Percentiles rank a stretch among this genome's conserved stretches.
These are phyloP conservation scores for Penicillium manginii DNA, from an alignment of 495 filamentous ascomycete species.

Conservation along the genomic window DNA sequence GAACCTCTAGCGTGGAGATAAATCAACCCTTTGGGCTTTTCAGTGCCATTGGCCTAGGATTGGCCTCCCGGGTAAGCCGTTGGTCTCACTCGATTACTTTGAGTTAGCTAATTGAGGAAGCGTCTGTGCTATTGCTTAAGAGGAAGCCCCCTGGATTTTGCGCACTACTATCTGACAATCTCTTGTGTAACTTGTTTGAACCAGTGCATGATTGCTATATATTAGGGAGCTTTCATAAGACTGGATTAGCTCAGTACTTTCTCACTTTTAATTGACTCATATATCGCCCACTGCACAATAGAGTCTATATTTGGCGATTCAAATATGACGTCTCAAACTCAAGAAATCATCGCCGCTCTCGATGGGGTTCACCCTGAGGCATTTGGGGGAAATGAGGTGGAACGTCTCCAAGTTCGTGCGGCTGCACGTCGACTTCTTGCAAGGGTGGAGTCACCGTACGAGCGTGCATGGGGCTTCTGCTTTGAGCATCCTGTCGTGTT, in stretches of 20 bases:
- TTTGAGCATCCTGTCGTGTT: constrained; percentile 35
- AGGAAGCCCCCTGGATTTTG: neutral
- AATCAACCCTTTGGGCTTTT: neutral
- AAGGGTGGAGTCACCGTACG: constrained; percentile 32
- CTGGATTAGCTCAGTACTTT: constrained; percentile 4
- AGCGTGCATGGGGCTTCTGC: constrained; percentile 35
- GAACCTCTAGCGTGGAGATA: neutral
- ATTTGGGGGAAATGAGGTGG: constrained; percentile 29
- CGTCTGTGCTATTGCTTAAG: neutral
- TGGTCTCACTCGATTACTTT: neutral
- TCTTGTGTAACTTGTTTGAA: neutral
- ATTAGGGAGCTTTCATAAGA: neutral
- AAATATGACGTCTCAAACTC: constrained; percentile 12
- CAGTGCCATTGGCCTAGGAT: neutral
- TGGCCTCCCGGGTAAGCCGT: neutral
- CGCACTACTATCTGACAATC: neutral
- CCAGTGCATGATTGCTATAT: no score
- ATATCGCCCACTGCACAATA: neutral
- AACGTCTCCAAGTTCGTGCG: constrained; percentile 30
- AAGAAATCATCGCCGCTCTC: constrained; percentile 26
- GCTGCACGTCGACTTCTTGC: constrained; percentile 33
- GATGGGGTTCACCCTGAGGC: constrained; percentile 24
- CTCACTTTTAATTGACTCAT: neutral
- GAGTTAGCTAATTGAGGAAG: neutral
- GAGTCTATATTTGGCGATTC: neutral